Evolutionary conservation across 768 basidiomycete genomes (phyloP), one percentile per base, ranked within the genome.

Genomic region (Lanmaoa pseudosensibilis): DNA sequence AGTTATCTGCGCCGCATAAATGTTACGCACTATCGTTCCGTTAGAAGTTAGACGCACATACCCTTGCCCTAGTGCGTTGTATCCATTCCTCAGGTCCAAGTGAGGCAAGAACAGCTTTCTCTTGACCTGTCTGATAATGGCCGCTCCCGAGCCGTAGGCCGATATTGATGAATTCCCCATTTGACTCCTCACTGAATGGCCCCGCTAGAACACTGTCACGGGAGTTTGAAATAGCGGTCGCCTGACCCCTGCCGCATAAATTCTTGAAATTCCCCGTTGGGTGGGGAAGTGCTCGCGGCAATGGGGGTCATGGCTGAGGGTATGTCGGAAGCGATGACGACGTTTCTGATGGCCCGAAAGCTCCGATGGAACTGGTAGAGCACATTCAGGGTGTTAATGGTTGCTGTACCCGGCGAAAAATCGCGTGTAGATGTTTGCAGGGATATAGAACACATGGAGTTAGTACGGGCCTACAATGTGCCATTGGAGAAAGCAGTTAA

Each of bases 141-240:
- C 78, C 79, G 6, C 57, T 47, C 10, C 83, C 82, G 5, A 86
- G 73, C 79, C 80, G 83, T 34, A 85, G 46, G 5, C 74, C 80
- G 23, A 82, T 65, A 57, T 85, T 83, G 6, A 78, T 78, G 40
- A 73, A 80, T 46, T 86, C 83, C 57, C 84, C 83, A 60, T 77
- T 78, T 38, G 60, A 57, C 37, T 44, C 52, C 60, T 87, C 84
- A 58, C 77, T 83, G n/a, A 73, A 66, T 33, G 74, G 74, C 3
- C 84, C 83, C 0, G 78, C 79, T 13, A 85, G 74, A 44, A 85
- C 69, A 61, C 81, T 84, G n/a, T 80, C 78, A 62, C 75, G 80
- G 12, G 73, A 66, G 11, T 74, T 69, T 67, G 4, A 52, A 37
- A 65, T 45, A 13, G 83, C 80, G 2, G 77, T 69, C 2, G 58